Evolutionary conservation across 352 stramenopile species (phyloP), one percentile per base, ranked within the genome.

Genomic region (Globisporangium apiculatum): DNA sequence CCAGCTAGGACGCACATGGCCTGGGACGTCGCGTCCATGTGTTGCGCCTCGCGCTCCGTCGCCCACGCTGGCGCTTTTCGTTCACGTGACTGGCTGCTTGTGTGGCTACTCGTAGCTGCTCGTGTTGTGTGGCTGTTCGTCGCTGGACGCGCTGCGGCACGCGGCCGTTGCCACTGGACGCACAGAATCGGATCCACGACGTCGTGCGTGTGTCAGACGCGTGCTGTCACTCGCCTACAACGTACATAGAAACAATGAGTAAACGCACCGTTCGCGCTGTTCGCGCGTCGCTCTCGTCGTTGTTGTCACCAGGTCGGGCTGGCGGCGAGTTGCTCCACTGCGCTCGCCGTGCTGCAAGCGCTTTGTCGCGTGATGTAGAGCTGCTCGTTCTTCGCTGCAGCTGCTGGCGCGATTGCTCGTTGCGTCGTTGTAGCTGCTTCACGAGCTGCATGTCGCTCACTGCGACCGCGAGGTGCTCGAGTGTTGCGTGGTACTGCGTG

Each of bases 401-500:
- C 48, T 65, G 52, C 40, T 68, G 60, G 7, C 47, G 48, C 38
- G 38, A 15, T 41, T 31, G 47, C n/a, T 40, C 17, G 15, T 64
- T 52, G 4, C 47, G 46, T 38, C 58, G 48, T 12, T 56, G 46
- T 35, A 62, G 66, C 57, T 62, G 68, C 53, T 72, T 62, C 7
- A 47, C 56, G 46, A 66, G 50, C 43, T 74, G 66, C 47, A 77
- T 48, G 38, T 71, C 63, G 48, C 31, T 64, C 17, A 65, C 61
- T 12, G 56, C 61, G 8, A 60, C 43, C 15, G 54, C 45, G 14
- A 89, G 51, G 1, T 75, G 61, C 24, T 84, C 55, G 48, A 89
- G 62, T 45, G 65, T 68, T 52, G 68, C 67, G 41, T 68, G 59
- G 58, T 87, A 86, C 51, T 83, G 69, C 15, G 75, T 48, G 4